phyloP scores from a whole-genome alignment of 306 rosid species.

The Inga laurina region DNA sequence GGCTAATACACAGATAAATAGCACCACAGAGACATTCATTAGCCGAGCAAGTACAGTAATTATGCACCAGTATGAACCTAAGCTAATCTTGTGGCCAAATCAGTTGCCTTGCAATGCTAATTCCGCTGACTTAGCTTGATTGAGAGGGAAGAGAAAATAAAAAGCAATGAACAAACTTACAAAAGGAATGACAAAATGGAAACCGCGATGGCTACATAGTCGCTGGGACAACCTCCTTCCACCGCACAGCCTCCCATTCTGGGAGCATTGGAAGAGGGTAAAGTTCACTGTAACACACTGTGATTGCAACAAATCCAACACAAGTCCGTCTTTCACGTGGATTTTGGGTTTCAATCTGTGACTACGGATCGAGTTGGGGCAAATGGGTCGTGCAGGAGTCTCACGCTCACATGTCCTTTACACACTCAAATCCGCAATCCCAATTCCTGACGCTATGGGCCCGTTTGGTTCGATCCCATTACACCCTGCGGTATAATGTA shows the following conservation, averaged over 20 bases:
- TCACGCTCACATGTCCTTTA: not conserved
- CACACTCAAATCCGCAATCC: not conserved
- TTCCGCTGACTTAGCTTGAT: not conserved
- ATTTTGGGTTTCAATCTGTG: not conserved
- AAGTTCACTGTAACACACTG: not conserved
- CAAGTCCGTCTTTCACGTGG: not conserved
- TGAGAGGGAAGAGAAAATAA: not conserved
- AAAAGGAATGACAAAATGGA: conserved; percentile 58
- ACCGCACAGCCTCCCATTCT: conserved; percentile 67
- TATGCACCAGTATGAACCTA: not conserved
- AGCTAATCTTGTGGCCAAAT: not conserved
- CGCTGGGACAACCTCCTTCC: conserved; percentile 87
- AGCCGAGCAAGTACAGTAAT: not conserved
- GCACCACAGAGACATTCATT: conserved; percentile 19
- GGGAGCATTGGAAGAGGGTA: conserved; percentile 34
- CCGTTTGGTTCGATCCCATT: too few species aligned
- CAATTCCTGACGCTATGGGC: not conserved
- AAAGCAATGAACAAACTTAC: conserved; percentile 37
- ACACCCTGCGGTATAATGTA: too few species aligned
- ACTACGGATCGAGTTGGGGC: not conserved
- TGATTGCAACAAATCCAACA: conserved; percentile 21
- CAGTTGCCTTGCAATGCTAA: not conserved
- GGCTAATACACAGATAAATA: not conserved
- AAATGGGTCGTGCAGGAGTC: not conserved
- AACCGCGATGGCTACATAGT: conserved; percentile 64